These are phyloP conservation scores for Persicaria tinctoria DNA, from an alignment of 148 eudicot species.

Conservation along the genomic window DNA sequence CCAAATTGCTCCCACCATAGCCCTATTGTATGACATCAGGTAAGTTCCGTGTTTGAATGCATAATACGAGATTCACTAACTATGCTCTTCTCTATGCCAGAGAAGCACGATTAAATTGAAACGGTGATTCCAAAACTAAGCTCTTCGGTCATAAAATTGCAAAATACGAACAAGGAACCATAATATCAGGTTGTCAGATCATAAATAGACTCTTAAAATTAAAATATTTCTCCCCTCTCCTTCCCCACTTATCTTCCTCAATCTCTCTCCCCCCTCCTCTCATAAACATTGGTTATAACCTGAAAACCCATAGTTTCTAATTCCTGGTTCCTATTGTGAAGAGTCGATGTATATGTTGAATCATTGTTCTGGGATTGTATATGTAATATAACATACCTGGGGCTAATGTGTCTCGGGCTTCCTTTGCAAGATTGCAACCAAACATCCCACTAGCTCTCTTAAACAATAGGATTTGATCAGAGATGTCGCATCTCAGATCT, in stretches of 20 bases:
- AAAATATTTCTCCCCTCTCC: too few species aligned
- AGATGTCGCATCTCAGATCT: conserved; percentile 74
- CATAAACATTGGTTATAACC: neutral
- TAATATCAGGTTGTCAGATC: too few species aligned
- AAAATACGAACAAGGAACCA: neutral
- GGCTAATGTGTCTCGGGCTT: conserved; percentile 75
- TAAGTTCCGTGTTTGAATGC: neutral
- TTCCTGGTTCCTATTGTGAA: neutral
- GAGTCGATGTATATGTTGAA: neutral
- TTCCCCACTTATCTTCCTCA: neutral
- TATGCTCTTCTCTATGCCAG: neutral
- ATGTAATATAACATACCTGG: conserved; percentile 49
- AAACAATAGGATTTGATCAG: conserved; percentile 70
- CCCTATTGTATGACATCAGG: conserved; percentile 28
- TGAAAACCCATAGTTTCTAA: neutral
- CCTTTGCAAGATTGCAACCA: conserved; percentile 95
- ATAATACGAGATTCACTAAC: neutral
- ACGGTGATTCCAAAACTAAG: neutral
- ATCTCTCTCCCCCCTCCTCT: neutral
- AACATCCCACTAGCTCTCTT: conserved; percentile 82
- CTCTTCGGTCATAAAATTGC: neutral
- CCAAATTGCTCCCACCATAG: conserved; percentile 99
- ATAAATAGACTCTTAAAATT: too few species aligned
- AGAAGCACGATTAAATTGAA: too few species aligned
- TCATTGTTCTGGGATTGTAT: neutral